Evolutionary conservation across 2,329 filamentous ascomycete species (phyloP).

Genomic region (Orbilia ellipsospora): DNA sequence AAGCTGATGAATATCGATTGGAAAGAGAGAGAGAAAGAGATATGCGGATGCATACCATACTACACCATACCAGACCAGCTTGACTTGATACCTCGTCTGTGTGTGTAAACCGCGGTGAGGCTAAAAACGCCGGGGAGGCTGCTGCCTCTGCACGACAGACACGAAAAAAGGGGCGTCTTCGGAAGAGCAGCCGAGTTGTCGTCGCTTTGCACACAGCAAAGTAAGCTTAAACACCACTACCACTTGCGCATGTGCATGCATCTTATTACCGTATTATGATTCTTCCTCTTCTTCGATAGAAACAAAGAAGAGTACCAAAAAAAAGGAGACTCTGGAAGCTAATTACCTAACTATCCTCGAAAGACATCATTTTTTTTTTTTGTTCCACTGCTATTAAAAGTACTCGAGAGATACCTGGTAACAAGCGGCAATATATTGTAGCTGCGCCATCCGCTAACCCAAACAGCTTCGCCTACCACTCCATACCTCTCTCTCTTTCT

Average conservation of each 20-base stretch:
- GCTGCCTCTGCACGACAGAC: constrained; percentile 24
- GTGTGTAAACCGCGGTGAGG: neutral
- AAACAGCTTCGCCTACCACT: constrained; percentile 26
- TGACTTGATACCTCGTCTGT: too few relatives aligned
- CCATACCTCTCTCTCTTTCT: neutral
- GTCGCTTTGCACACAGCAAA: neutral
- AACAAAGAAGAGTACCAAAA: neutral
- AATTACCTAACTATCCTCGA: neutral
- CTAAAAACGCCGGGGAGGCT: neutral
- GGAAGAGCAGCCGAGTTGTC: constrained; percentile 34
- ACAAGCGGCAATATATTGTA: neutral
- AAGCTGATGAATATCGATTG: too few relatives aligned
- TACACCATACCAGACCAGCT: too few relatives aligned
- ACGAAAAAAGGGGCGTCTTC: constrained; percentile 36
- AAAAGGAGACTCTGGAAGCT: neutral
- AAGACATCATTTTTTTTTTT: neutral
- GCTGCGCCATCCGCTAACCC: constrained; percentile 30
- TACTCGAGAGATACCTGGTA: neutral
- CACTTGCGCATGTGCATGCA: neutral
- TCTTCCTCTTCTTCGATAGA: too few relatives aligned
- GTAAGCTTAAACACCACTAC: constrained; percentile 2
- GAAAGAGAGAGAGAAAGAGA: too few relatives aligned
- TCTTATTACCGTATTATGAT: neutral
- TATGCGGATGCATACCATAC: too few relatives aligned
- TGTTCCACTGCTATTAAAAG: neutral